Evolutionary conservation across 148 eudicot species (phyloP).

Genomic region (Rheum nobile): DNA sequence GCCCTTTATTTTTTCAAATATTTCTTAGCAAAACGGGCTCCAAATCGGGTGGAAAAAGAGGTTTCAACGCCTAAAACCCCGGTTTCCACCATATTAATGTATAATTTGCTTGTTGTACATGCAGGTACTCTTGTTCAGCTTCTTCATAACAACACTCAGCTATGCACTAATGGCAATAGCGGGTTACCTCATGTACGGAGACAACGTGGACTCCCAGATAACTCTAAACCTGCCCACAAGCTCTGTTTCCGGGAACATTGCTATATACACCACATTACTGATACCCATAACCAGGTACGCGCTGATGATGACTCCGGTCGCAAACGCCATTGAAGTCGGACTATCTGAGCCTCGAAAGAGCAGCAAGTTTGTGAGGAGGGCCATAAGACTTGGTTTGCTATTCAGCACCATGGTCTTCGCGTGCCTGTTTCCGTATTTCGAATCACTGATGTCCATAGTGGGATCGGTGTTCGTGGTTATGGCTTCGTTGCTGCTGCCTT

Average conservation of each 20-base stretch:
- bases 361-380: constrained; percentile 5
- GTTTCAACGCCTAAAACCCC: too few relatives aligned
- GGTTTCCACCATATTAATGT: too few relatives aligned
- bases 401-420: constrained; percentile 17
- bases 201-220: constrained; percentile 17
- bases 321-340: constrained; percentile 22
- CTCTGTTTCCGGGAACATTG: constrained; percentile 16
- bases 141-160: constrained; percentile 14
- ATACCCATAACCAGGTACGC: constrained; percentile 31
- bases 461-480: constrained; percentile 18
- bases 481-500: constrained; percentile 20
- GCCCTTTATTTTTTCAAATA: too few relatives aligned
- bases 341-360: constrained; percentile 10
- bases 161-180: constrained; percentile 16
- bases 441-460: constrained; percentile 15
- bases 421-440: constrained; percentile 11
- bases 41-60: too few relatives aligned
- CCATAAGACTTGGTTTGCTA: constrained; percentile 17
- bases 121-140: constrained; percentile 23
- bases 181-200: constrained; percentile 26
- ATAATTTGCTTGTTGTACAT: too few relatives aligned
- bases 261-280: constrained; percentile 31
- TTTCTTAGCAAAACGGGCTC: too few relatives aligned
- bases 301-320: constrained; percentile 24
- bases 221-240: constrained; percentile 20